Percentiles rank a stretch among this genome's conserved stretches.
These are phyloP conservation scores for Polytrichum commune DNA, from an alignment of 225 moss, liverwort and hornwort species.

Conservation along the genomic window DNA sequence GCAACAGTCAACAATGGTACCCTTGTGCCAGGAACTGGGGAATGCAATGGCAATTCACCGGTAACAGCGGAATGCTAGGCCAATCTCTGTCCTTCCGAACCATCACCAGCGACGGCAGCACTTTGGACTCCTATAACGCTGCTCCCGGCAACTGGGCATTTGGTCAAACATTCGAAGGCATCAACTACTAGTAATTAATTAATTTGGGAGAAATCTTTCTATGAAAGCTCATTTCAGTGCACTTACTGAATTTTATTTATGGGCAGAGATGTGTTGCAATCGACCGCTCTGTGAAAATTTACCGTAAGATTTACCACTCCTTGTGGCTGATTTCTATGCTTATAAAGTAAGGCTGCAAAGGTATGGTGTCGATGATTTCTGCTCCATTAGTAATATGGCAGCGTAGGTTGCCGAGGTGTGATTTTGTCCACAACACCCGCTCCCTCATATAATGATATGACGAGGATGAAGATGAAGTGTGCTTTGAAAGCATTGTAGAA, in stretches of 20 bases:
- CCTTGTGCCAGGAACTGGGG: constrained; percentile 66
- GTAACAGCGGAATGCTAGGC: constrained; percentile 14
- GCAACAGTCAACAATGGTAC: constrained; percentile 23
- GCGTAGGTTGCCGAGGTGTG: constrained; percentile 29
- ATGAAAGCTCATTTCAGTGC: background rate
- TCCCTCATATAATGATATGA: constrained; percentile 19
- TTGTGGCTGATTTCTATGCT: background rate
- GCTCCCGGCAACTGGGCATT: constrained; percentile 48
- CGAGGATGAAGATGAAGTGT: background rate
- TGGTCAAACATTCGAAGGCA: constrained; percentile 59
- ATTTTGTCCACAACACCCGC: constrained; percentile 18
- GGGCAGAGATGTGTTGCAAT: constrained; percentile 16
- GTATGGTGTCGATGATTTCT: background rate
- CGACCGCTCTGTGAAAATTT: constrained; percentile 18
- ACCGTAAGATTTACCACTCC: background rate
- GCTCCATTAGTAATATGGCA: background rate
- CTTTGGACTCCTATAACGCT: background rate
- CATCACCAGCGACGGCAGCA: constrained; percentile 27
- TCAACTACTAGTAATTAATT: background rate
- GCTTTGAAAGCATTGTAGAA: no score
- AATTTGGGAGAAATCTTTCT: background rate
- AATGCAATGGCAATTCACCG: constrained; percentile 48
- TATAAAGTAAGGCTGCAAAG: background rate
- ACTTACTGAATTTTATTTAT: no score
- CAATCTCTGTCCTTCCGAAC: constrained; percentile 45